Percentiles rank a stretch among this genome's conserved stretches.
Conservation (phyloP, 2,329 filamentous ascomycete genomes). For the Sporothrix schenckii region DNA sequence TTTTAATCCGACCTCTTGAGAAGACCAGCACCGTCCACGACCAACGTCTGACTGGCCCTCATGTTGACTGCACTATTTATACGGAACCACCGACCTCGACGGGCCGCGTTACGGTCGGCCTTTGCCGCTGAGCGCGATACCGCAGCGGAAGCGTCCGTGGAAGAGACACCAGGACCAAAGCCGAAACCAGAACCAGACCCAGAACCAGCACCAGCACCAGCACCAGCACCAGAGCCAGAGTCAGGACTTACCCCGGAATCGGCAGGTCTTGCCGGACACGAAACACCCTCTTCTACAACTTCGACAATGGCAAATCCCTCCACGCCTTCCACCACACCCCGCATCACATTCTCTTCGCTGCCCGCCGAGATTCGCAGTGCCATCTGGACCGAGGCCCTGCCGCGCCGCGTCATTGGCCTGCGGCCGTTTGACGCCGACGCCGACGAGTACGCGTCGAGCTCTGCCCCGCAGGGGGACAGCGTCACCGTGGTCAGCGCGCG, state of each 20-base stretch:
- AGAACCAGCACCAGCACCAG: not conserved
- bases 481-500: not conserved
- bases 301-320: too few relatives aligned
- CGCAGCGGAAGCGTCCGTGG: not conserved
- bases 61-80: constrained; percentile 23
- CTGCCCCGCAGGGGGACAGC: too few relatives aligned
- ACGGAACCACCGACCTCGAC: not conserved
- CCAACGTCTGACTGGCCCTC: not conserved
- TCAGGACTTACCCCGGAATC: not conserved
- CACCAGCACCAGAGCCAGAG: not conserved
- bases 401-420: constrained; percentile 29
- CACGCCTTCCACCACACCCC: not conserved
- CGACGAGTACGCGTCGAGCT: not conserved
- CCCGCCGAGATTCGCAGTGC: constrained; percentile 27
- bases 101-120: too few relatives aligned
- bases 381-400: constrained; percentile 29
- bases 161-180: too few relatives aligned
- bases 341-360: constrained; percentile 24
- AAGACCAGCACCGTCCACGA: not conserved
- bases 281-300: not conserved
- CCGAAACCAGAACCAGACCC: not conserved
- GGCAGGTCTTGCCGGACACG: not conserved
- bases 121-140: not conserved
- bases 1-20: too few relatives aligned
- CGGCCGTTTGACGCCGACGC: not conserved